Percentiles rank a stretch among this genome's conserved stretches.
phyloP scores from a whole-genome alignment of 192 early-diverging fungal genomes.

The Coemansia asiatica region DNA sequence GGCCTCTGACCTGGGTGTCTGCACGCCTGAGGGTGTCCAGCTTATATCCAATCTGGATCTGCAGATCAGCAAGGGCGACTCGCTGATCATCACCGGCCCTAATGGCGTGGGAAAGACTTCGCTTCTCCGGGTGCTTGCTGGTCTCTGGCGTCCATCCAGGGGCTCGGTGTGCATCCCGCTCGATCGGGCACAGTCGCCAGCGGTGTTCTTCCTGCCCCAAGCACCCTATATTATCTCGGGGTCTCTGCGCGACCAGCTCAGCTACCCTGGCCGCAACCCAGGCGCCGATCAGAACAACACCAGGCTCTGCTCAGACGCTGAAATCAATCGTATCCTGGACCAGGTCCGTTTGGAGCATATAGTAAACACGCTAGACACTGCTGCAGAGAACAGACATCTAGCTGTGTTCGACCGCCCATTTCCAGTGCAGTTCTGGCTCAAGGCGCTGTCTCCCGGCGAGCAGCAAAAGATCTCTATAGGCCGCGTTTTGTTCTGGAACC shows the following conservation, averaged over 20 bases:
- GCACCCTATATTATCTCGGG: conserved; percentile 63
- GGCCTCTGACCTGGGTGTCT: conserved; percentile 24
- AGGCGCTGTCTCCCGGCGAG: conserved; percentile 75
- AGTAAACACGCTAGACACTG: conserved; percentile 11
- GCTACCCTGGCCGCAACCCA: conserved; percentile 54
- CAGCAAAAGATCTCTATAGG: conserved; percentile 71
- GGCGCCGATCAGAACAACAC: neutral
- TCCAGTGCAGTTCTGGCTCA: conserved; percentile 58
- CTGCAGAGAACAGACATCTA: neutral
- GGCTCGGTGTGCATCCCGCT: conserved; percentile 53
- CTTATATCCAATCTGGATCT: conserved; percentile 53
- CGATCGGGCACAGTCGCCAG: conserved; percentile 8
- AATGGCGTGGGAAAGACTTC: conserved; percentile 88
- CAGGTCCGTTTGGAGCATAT: conserved; percentile 33
- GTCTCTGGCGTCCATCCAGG: conserved; percentile 66
- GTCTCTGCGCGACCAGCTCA: conserved; percentile 64
- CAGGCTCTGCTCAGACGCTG: conserved; percentile 27
- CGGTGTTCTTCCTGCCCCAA: conserved; percentile 72
- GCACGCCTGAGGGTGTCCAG: conserved; percentile 23
- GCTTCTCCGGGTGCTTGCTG: conserved; percentile 71
- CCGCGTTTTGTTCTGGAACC: conserved; percentile 67
- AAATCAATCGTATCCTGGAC: conserved; percentile 17
- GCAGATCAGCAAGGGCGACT: conserved; percentile 54
- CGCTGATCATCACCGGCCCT: conserved; percentile 69
- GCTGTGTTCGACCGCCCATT: conserved; percentile 31